A percentile compares a stretch with the other conserved stretches of the same genome.
phyloP scores from a whole-genome alignment of 2,329 filamentous ascomycete species.

The Alternaria gaisen region DNA sequence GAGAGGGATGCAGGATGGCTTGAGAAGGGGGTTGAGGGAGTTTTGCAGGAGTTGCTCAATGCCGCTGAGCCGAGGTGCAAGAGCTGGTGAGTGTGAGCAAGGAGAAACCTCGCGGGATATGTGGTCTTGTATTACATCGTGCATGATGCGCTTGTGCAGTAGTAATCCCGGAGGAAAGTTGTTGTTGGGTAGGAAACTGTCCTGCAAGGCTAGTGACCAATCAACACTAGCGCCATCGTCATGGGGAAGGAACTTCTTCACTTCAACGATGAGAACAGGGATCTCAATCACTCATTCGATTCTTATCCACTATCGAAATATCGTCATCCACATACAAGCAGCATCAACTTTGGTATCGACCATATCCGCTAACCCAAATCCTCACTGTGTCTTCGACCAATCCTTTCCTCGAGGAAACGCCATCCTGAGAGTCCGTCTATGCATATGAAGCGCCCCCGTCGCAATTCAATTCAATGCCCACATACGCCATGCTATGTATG shows the following conservation, averaged over 20 bases:
- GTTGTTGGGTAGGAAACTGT: not conserved
- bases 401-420: constrained; percentile 13
- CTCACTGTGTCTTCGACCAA: constrained; percentile 5
- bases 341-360: constrained; percentile 14
- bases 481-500: constrained; percentile 28
- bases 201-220: not conserved
- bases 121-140: not conserved
- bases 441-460: constrained; percentile 16
- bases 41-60: constrained; percentile 11
- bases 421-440: constrained; percentile 16
- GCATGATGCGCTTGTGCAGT: not conserved
- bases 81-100: not conserved
- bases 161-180: not conserved
- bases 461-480: constrained; percentile 19
- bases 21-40: not conserved
- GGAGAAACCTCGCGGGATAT: not conserved
- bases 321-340: constrained; percentile 7
- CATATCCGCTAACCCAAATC: constrained; percentile 10
- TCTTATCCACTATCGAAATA: constrained; percentile 4
- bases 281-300: constrained; percentile 1
- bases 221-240: not conserved
- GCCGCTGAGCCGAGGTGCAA: not conserved
- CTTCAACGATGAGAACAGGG: not conserved
- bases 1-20: not conserved
- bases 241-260: not conserved